Evolutionary conservation across 2,329 filamentous ascomycete species (phyloP), one percentile per base, ranked within the genome.

Genomic region (Aspergillus pseudonomiae): DNA sequence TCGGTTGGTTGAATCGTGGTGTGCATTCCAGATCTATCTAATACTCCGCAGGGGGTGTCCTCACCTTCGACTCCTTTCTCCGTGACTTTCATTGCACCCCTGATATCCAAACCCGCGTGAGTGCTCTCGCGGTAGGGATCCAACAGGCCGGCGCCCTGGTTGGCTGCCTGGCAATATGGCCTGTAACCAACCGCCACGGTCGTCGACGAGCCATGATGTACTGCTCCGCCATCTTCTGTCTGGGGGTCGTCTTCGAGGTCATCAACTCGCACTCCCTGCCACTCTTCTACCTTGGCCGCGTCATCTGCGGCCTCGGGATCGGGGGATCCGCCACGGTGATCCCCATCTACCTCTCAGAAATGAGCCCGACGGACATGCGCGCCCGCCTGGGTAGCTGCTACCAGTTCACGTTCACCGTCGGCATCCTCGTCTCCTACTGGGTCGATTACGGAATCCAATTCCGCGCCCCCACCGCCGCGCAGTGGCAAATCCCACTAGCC

Each of bases 401-500:
- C 68, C 83, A 85, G 66, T 80, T 82, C 62, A 81, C 83, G 64
- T 85, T 79, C 66, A 82, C 81, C 0, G 73, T 81, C 65, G 78
- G 84, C 1, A 85, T 85, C 58, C 81, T 85, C 52, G 74, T 78
- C 0, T 83, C 81, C 4, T 86, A 86, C 70, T 86, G 83, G 82
- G 77, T 86, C 50, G 83, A 85, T 71, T 86, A 85, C 60, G 82
- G 67, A 1, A 68, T 75, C 12, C 72, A 75, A 26, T 70, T 69
- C 24, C 69, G 74, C 62, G 56, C 66, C 3, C 39, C 63, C 3
- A 76, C 46, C 6, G 66, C 80, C 0, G 72, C 72, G 2, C 84
- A 87, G 73, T 87, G 84, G 85, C 84, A 86, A 71, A 80, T 86
- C 32, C 85, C 84, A 1, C 80, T 87, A 59, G 84, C 82, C 0